phyloP scores from a whole-genome alignment of 2,329 filamentous ascomycete genomes.

The Cladosporium oxysporum region DNA sequence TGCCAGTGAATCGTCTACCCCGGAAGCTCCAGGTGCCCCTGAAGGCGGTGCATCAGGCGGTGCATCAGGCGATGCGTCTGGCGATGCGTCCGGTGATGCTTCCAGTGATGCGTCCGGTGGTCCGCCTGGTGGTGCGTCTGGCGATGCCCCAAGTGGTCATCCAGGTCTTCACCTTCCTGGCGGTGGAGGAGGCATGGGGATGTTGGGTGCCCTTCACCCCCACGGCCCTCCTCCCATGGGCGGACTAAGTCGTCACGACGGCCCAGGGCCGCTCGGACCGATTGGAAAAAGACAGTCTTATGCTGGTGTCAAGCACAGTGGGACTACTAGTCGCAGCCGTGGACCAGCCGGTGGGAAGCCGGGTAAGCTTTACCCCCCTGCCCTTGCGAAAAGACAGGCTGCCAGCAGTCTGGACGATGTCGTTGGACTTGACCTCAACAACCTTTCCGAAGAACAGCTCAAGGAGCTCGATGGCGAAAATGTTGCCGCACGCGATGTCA shows the following conservation, averaged over 20 bases:
- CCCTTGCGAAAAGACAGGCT: not conserved
- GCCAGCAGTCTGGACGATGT: not conserved
- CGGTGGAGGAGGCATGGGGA: not conserved
- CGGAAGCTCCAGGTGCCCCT: not conserved
- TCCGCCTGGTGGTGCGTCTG: not conserved
- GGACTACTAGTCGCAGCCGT: no score
- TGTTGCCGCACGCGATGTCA: not conserved
- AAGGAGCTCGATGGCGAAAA: conserved; percentile 5
- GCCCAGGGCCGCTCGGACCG: not conserved
- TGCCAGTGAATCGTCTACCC: not conserved
- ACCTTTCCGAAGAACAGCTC: not conserved
- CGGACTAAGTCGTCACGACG: not conserved
- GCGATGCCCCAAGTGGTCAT: not conserved
- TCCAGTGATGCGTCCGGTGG: no score
- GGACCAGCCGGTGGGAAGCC: no score
- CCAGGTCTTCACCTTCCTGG: not conserved
- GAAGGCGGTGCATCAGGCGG: not conserved
- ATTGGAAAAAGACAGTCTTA: no score
- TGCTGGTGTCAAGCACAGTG: no score
- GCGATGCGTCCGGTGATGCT: no score
- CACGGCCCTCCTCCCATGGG: not conserved
- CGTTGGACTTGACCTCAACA: not conserved
- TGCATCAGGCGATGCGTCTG: not conserved
- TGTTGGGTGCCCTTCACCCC: not conserved
- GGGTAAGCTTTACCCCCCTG: no score